Evolutionary conservation across 2,329 filamentous ascomycete genomes (phyloP), one percentile per base, ranked within the genome.

Genomic region (Paraphaeosphaeria sporulosa): DNA sequence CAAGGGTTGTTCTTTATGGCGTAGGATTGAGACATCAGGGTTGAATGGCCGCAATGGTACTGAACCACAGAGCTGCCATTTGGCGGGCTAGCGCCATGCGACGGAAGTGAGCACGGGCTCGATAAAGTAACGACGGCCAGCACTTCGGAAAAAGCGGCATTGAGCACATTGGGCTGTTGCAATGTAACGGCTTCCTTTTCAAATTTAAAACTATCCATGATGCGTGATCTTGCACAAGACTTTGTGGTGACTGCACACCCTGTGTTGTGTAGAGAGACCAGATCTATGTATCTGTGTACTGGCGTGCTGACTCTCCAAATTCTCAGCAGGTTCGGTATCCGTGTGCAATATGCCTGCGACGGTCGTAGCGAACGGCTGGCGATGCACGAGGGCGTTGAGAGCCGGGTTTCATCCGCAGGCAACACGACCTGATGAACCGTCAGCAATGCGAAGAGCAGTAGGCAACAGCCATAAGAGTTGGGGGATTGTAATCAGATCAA

Each of bases 401-500:
- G n/a, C n/a, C 38, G 9, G 8, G 10, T 34, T 50, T 19, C 30
- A 21, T 4, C 8, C 27, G n/a, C 38, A 23, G 25, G 6, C 25
- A 27, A 40, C 15, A 32, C 38, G 34, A 19, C n/a, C 27, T 38
- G 13, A 23, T 17, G n/a, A 50, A 34, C 8, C 25, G 38, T 55
- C n/a, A 55, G 52, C 30, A n/a, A 25, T n/a, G 30, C 10, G 17
- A 25, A 44, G 8, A 25, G 8, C 12, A 36, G 9, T 19, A 25
- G 30, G 25, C n/a, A 38, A 12, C 19, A 30, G 1, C 12, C 17
- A 23, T 1, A 6, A 15, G 13, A 6, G 27, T 21, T 55, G 17
- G 25, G 19, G 40, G 12, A 43, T 38, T 30, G 17, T 23, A 25
- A 52, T 81, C 80, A 82, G 80, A 78, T 80, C 75, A 82, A 81